A percentile compares a stretch with the other conserved stretches of the same genome.
phyloP scores from a whole-genome alignment of 2,329 filamentous ascomycete genomes.

The Cercospora berteroae region DNA sequence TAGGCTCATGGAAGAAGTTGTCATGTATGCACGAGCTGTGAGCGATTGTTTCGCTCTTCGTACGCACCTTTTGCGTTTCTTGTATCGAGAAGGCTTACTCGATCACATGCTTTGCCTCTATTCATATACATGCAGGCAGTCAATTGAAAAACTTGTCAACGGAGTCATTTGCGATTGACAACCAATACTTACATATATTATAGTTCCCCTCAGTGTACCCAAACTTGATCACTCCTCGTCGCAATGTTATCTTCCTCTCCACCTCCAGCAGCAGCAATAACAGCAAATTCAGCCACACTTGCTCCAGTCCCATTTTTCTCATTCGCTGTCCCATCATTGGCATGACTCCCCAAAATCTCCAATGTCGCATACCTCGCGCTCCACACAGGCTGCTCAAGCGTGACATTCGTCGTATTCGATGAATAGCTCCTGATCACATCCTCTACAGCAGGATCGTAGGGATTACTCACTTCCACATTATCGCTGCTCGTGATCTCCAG shows the following conservation, averaged over 20 bases:
- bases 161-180: too few relatives aligned
- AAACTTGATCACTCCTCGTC: background rate
- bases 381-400: conserved; percentile 41
- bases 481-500: conserved; percentile 28
- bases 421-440: conserved; percentile 42
- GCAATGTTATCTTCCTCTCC: conserved; percentile 14
- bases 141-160: too few relatives aligned
- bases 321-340: conserved; percentile 32
- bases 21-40: too few relatives aligned
- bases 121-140: too few relatives aligned
- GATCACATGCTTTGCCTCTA: too few relatives aligned
- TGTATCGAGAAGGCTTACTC: too few relatives aligned
- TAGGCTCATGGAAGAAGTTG: too few relatives aligned
- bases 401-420: conserved; percentile 49
- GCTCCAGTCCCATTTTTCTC: conserved; percentile 43
- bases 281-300: conserved; percentile 52
- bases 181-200: too few relatives aligned
- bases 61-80: too few relatives aligned
- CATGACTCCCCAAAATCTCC: conserved; percentile 50
- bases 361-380: conserved; percentile 49
- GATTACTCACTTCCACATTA: conserved; percentile 42
- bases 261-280: conserved; percentile 33
- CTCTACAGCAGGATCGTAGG: conserved; percentile 40
- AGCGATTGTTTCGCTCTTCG: too few relatives aligned
- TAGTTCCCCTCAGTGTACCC: background rate